Conservation (phyloP, 1,139 yeast genomes). For the Torulaspora pretoriensis region DNA sequence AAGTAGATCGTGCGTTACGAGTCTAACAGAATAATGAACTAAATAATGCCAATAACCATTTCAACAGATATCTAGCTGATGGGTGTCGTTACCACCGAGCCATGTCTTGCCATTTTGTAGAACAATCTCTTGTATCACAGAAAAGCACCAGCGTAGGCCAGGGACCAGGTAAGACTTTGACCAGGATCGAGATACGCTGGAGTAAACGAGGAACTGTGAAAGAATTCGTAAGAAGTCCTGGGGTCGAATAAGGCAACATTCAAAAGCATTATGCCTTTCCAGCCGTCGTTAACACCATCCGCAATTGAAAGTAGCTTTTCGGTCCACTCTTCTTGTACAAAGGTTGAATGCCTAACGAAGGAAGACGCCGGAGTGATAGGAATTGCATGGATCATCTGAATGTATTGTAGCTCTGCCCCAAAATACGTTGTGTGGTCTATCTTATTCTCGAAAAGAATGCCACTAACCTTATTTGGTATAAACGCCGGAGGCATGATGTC, state of each 20-base stretch:
- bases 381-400: constrained; percentile 93
- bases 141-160: constrained; percentile 63
- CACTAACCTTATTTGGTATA: constrained; percentile 65
- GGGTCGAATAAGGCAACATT: constrained; percentile 80
- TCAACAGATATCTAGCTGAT: not conserved
- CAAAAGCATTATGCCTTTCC: constrained; percentile 80
- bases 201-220: constrained; percentile 49
- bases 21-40: not conserved
- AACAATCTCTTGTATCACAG: not conserved
- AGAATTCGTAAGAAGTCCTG: constrained; percentile 58
- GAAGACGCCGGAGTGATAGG: constrained; percentile 87
- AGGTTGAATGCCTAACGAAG: constrained; percentile 61
- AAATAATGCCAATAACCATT: not conserved
- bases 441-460: constrained; percentile 80
- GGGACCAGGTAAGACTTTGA: constrained; percentile 84
- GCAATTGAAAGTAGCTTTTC: constrained; percentile 48
- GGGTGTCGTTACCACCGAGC: too few species aligned
- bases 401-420: constrained; percentile 70
- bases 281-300: constrained; percentile 61
- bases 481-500: constrained; percentile 49
- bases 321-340: constrained; percentile 79
- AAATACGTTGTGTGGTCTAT: constrained; percentile 89
- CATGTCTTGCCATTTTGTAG: too few species aligned
- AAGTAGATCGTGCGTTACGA: not conserved
- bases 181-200: constrained; percentile 73